Evolutionary conservation across 495 filamentous ascomycete species (phyloP).

Genomic region (Aspergillus ellipticus): DNA sequence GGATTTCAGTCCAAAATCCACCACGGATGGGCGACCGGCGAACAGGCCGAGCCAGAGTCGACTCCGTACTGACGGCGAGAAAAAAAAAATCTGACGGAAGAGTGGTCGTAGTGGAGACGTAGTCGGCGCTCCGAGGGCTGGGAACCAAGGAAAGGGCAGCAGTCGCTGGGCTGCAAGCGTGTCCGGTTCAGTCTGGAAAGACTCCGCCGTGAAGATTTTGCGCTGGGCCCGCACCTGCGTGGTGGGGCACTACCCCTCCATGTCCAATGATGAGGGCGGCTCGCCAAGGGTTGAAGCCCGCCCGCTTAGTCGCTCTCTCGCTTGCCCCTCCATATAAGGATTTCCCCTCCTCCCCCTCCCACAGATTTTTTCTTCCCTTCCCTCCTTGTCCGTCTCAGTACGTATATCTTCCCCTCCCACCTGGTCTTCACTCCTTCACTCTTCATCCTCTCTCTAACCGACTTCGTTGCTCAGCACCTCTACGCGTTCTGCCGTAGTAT

Average conservation of each 20-base stretch:
- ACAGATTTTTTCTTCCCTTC: constrained; percentile 38
- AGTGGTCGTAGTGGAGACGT: constrained; percentile 13
- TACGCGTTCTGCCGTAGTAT: constrained; percentile 50
- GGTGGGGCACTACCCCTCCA: constrained; percentile 24
- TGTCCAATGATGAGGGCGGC: constrained; percentile 27
- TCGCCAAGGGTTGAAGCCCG: constrained; percentile 41
- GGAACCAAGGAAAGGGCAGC: constrained; percentile 30
- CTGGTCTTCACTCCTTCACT: constrained; percentile 15
- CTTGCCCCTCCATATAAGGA: constrained; percentile 54
- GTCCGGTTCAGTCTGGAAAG: constrained; percentile 5
- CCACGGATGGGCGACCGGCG: not conserved
- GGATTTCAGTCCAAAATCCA: constrained; percentile 22
- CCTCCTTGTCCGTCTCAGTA: constrained; percentile 48
- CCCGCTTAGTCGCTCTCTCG: constrained; percentile 43
- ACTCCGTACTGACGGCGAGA: too few species aligned
- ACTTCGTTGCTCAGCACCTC: constrained; percentile 44
- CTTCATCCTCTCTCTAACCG: constrained; percentile 33
- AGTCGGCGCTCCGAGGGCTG: constrained; percentile 11
- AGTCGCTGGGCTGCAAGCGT: constrained; percentile 13
- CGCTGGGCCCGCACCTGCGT: constrained; percentile 24
- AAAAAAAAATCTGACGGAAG: constrained; percentile 29
- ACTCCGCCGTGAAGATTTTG: constrained; percentile 38
- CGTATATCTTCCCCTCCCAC: constrained; percentile 40
- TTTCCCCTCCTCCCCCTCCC: constrained; percentile 45
- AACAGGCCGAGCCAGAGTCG: not conserved